Percentiles rank a stretch among this genome's conserved stretches.
phyloP scores from a whole-genome alignment of 2,329 filamentous ascomycete species.

The Fusarium sp. region DNA sequence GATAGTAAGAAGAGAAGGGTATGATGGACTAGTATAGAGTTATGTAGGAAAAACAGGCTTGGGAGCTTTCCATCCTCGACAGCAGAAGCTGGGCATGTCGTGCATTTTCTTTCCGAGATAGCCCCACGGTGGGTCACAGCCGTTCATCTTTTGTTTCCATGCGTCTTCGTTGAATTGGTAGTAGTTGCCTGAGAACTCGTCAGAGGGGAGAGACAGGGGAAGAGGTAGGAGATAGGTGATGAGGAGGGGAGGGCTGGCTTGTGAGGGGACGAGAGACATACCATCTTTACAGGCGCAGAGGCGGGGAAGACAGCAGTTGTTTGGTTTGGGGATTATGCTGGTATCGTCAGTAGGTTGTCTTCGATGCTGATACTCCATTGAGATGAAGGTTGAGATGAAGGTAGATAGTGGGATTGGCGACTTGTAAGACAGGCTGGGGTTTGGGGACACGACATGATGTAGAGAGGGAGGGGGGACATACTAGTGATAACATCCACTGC shows the following conservation, averaged over 20 bases:
- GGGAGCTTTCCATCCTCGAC: conserved; percentile 3
- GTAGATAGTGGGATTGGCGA: background rate
- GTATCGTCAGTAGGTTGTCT: accelerated
- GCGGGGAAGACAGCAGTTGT: conserved; percentile 26
- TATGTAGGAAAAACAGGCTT: background rate
- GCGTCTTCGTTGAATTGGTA: conserved; percentile 32
- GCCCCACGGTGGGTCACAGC: conserved; percentile 31
- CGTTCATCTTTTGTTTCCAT: background rate
- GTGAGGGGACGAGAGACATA: too few relatives aligned
- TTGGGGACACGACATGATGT: background rate
- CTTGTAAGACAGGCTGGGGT: background rate
- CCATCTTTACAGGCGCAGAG: conserved; percentile 31
- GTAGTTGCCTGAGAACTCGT: background rate
- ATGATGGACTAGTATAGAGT: background rate
- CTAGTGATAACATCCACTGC: conserved; percentile 17
- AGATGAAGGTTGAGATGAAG: background rate
- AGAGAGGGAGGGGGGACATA: background rate
- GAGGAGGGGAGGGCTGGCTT: background rate
- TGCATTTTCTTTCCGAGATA: conserved; percentile 14
- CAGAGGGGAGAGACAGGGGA: too few relatives aligned
- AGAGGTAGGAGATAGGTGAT: too few relatives aligned
- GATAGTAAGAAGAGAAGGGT: background rate
- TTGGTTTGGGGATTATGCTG: conserved; percentile 7
- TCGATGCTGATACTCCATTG: too few relatives aligned
- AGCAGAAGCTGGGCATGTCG: conserved; percentile 30